A percentile compares a stretch with the other conserved stretches of the same genome.
Evolutionary conservation across 2,329 filamentous ascomycete species (phyloP).

Genomic region (Cercospora berteroae): DNA sequence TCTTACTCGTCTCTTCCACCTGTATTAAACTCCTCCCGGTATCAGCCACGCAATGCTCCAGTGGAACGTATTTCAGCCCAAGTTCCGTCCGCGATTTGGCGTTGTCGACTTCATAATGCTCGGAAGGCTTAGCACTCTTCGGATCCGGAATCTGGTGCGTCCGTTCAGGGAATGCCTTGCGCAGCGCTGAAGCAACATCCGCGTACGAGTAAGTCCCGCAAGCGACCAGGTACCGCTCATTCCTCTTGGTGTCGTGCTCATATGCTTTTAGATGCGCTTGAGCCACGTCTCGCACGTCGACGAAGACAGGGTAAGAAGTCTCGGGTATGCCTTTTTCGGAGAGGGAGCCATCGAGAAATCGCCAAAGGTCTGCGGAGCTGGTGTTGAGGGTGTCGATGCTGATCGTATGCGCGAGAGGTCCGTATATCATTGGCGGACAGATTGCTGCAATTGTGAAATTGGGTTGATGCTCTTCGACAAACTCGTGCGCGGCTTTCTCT

Average conservation of each 20-base stretch:
- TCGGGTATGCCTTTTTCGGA: background rate
- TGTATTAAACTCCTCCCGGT: conserved; percentile 1
- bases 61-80: background rate
- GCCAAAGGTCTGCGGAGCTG: background rate
- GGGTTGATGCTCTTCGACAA: conserved; percentile 5
- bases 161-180: background rate
- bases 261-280: conserved; percentile 2
- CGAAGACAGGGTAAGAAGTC: background rate
- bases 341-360: background rate
- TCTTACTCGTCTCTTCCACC: conserved; percentile 8
- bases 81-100: background rate
- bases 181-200: background rate
- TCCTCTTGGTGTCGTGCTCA: background rate
- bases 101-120: conserved; percentile 9
- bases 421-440: background rate
- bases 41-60: conserved; percentile 6
- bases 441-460: conserved; percentile 2
- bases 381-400: background rate
- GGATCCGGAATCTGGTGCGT: background rate
- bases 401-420: background rate
- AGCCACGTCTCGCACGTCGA: background rate
- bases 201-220: background rate
- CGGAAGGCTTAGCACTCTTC: background rate
- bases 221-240: conserved; percentile 2
- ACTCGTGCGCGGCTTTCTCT: conserved; percentile 12